A percentile compares a stretch with the other conserved stretches of the same genome.
phyloP scores from a whole-genome alignment of 495 filamentous ascomycete species.

The Tuber indicum region DNA sequence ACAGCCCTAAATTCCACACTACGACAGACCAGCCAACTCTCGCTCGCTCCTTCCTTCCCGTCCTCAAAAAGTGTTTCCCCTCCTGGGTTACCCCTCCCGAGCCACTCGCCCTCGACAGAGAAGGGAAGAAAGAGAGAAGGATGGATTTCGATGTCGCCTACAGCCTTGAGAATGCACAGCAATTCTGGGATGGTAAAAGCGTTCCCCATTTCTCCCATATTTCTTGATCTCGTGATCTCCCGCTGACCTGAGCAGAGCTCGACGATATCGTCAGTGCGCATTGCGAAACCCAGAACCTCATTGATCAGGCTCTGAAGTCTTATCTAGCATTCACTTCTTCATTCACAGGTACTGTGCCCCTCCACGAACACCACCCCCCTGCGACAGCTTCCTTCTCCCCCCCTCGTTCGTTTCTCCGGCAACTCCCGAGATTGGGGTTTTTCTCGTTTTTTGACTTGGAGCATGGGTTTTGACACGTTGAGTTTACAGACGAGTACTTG shows the following conservation, averaged over 20 bases:
- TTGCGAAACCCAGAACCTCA: constrained; percentile 67
- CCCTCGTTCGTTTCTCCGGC: constrained; percentile 8
- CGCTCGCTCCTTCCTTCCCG: neutral
- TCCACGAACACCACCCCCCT: constrained; percentile 6
- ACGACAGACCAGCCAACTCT: neutral
- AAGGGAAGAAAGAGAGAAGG: neutral
- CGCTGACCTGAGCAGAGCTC: constrained; percentile 56
- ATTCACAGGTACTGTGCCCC: constrained; percentile 55
- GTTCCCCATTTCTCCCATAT: constrained; percentile 9
- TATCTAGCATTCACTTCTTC: constrained; percentile 73
- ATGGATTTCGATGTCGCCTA: constrained; percentile 60
- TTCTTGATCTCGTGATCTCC: neutral
- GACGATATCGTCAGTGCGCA: constrained; percentile 66
- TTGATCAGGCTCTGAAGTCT: constrained; percentile 78
- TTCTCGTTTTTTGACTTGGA: constrained; percentile 15
- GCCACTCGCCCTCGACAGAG: neutral
- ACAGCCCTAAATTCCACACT: neutral
- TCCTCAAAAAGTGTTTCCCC: neutral
- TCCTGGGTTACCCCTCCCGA: neutral
- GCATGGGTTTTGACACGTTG: constrained; percentile 14
- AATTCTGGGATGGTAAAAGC: constrained; percentile 83
- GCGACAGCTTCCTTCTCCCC: neutral
- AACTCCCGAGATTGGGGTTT: neutral
- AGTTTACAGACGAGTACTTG: constrained; percentile 64
- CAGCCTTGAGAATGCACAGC: constrained; percentile 72